Evolutionary conservation across 345 rosid genomes (phyloP), one percentile per base, ranked within the genome.

Genomic region (Erodium maritimum): DNA sequence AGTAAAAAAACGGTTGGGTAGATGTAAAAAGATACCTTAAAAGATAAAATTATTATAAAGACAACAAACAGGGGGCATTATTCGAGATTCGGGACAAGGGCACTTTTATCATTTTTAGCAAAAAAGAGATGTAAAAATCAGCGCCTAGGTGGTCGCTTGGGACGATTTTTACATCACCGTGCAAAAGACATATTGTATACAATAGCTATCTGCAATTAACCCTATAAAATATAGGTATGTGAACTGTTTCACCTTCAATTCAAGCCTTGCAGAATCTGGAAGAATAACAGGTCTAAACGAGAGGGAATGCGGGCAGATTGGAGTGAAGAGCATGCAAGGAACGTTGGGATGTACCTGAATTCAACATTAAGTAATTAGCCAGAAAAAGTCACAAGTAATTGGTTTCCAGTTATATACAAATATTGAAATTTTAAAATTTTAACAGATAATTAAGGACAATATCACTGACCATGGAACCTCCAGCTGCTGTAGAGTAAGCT

Each of bases 331-430:
- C 96, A 93, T 93, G 74, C 99, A 93, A 46, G 99, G 96, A 78
- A 93, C 96, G 65, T 89, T 93, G 61, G 99, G 99, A 83, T 93
- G 99, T 69, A 93, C 96, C 99, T 93, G 83, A 78, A 52, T 67
- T 70, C 46, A 61, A 51, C 57, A 58, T 54, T 24, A 65, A 50
- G 33, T 8, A 24, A 24, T 5, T 23, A 51, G 61, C 34, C 59
- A 67, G 58, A 23, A 46, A 57, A 54, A 70, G 25, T n/a, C n/a
- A n/a, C n/a, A n/a, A 33, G 24, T 60, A 58, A 19, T 22, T 24
- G 51, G 29, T 17, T 21, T 52, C 10, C 9, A 55, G 23, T 46
- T 50, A 22, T 61, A 18, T 18, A 59, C 20, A 20, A 6, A 42
- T 42, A 10, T 42, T 42, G 17, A 1, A 42, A 3, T 0, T 7